Base-by-base conservation (phyloP, 2,329 filamentous ascomycete genomes). In the Colletotrichum sp. region DNA sequence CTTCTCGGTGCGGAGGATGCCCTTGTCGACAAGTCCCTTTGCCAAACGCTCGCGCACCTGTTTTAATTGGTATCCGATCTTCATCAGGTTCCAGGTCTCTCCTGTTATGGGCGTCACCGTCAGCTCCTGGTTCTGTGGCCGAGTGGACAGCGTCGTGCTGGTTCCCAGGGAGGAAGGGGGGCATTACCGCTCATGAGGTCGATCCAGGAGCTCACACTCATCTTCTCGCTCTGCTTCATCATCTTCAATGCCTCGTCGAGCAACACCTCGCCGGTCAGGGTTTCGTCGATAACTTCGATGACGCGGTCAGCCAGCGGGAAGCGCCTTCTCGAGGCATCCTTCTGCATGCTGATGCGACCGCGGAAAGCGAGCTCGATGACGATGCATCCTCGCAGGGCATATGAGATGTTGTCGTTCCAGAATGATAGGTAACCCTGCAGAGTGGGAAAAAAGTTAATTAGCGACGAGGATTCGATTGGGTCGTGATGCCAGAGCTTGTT, bases 371-470 rank as follows among this genome's bases (percentile, higher is more conserved):
- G 89, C 87, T 99, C 97, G 86, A 99, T 95, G 80, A 99, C 97
- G 84, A 99, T 99, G 87, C 97, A 99, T 83, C 97, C 97, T 85
- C 97, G 93, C 78, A 99, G 91, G 79, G 97, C 97, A 85, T 99
- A 99, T 77, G 96, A 98, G 83, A 99, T 99, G 88, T 99, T 99
- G 87, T 99, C 97, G 87, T 99, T 99, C 97, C 97, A 99, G 87
- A 99, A 99, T 34, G 96, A 99, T 78, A 99, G 93, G 84, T 99
- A 99, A 79, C 97, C 97, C 96, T 98, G 83, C 19, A 61, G 30
- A 15, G 69, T 57, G 30, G 65, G 27, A 34, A 63, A 67, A 67
- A 39, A 34, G 16, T 59, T 30, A 71, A 65, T 69, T 52, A 76
- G 72, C 59, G 69, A 44, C 36, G 30, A 25, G 30, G 29, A 34